A percentile compares a stretch with the other conserved stretches of the same genome.
These are phyloP conservation scores for Penstemon davidsonii DNA, from an alignment of 257 asterid species.

Conservation along the genomic window DNA sequence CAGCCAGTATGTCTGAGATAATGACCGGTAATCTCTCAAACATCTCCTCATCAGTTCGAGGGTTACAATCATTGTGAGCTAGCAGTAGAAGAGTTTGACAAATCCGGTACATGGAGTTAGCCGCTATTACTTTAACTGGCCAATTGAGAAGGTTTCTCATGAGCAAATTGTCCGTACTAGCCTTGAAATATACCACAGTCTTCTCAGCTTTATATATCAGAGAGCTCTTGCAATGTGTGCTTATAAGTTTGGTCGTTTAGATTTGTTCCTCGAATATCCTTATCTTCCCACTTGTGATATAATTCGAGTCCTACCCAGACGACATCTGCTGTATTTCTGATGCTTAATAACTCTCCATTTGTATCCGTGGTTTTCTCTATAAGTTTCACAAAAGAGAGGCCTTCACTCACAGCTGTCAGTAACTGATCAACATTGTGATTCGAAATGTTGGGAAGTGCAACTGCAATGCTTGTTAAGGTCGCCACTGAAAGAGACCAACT, in stretches of 20 bases:
- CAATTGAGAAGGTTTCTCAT: slow-evolving; percentile 32
- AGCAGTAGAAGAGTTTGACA: too few species aligned
- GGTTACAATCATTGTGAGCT: too few species aligned
- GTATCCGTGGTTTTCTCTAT: neutral
- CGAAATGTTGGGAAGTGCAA: neutral
- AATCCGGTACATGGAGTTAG: neutral
- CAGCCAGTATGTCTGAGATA: too few species aligned
- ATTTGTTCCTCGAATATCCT: neutral
- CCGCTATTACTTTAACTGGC: slow-evolving; percentile 35
- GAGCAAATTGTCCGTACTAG: neutral
- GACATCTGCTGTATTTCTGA: slow-evolving; percentile 23
- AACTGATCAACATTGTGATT: neutral
- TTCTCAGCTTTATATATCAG: slow-evolving; percentile 2
- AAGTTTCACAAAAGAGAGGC: slow-evolving; percentile 19
- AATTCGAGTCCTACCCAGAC: slow-evolving; percentile 11
- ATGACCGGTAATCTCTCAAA: too few species aligned
- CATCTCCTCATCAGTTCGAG: too few species aligned
- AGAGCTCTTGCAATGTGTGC: neutral
- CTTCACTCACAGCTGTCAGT: slow-evolving; percentile 23
- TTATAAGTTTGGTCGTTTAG: too few species aligned
- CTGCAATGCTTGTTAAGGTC: too few species aligned
- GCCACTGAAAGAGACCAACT: too few species aligned
- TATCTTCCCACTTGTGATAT: slow-evolving; percentile 27
- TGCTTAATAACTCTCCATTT: neutral
- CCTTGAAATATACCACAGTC: neutral